Conservation (phyloP, 192 early-diverging fungal species). For the Mortierella claussenii region DNA sequence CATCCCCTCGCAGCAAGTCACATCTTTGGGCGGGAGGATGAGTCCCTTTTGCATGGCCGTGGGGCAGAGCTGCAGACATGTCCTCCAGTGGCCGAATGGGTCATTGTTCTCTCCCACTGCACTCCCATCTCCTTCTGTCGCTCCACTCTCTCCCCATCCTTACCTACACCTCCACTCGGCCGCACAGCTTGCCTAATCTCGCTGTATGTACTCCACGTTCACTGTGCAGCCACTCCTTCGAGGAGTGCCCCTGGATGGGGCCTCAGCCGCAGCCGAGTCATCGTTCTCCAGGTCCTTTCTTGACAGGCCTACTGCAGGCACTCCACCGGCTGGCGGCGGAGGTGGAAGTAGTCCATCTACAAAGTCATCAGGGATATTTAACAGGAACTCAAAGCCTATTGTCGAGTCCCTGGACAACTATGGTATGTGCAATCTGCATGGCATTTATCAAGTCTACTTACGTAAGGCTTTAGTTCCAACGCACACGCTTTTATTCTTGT, state of each 20-base stretch:
- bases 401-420: slow-evolving; percentile 51
- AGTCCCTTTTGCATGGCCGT: background rate
- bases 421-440: slow-evolving; percentile 4
- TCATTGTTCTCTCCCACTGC: too few species aligned
- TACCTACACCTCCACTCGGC: too few species aligned
- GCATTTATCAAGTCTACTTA: background rate
- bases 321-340: slow-evolving; percentile 10
- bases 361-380: slow-evolving; percentile 47
- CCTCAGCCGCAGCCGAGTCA: slow-evolving; percentile 21
- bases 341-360: slow-evolving; percentile 18
- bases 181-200: too few species aligned
- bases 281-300: slow-evolving; percentile 41
- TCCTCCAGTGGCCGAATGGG: too few species aligned
- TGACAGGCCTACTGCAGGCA: slow-evolving; percentile 19
- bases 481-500: background rate
- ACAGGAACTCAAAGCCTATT: slow-evolving; percentile 29
- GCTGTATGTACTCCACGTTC: slow-evolving; percentile 57
- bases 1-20: slow-evolving; percentile 21
- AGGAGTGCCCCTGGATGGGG: slow-evolving; percentile 53
- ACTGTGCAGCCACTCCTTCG: slow-evolving; percentile 61
- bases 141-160: too few species aligned
- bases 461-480: background rate
- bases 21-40: too few species aligned
- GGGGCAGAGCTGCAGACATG: too few species aligned
- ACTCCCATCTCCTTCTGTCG: too few species aligned